Conservation (phyloP, 2,329 filamentous ascomycete genomes). For the Ascochyta viciae-villosae region DNA sequence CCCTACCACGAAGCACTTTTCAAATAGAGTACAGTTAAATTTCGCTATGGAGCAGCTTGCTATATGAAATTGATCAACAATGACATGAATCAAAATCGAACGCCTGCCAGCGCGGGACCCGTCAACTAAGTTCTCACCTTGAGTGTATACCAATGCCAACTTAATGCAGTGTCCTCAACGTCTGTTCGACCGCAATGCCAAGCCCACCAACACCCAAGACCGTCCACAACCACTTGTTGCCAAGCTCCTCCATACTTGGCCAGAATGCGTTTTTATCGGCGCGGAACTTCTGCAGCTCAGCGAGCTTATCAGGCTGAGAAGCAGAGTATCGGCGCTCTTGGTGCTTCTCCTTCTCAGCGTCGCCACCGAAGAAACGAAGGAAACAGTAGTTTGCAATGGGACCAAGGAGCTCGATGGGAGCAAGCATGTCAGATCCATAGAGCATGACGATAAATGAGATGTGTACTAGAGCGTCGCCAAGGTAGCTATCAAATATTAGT, state of each 20-base stretch:
- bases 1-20: background rate
- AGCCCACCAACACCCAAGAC: conserved; percentile 59
- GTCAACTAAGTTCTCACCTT: background rate
- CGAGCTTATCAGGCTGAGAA: conserved; percentile 59
- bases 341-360: conserved; percentile 61
- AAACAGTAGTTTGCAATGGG: conserved; percentile 66
- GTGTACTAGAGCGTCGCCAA: conserved; percentile 67
- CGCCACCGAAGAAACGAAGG: conserved; percentile 64
- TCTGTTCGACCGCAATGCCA: conserved; percentile 58
- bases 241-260: conserved; percentile 59
- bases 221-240: conserved; percentile 64
- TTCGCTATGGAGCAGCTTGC: background rate
- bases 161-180: conserved; percentile 43
- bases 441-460: conserved; percentile 65
- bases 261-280: conserved; percentile 67
- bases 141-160: background rate
- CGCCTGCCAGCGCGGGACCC: background rate
- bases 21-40: background rate
- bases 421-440: conserved; percentile 62
- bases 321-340: conserved; percentile 62
- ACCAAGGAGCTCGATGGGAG: conserved; percentile 62
- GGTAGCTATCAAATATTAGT: conserved; percentile 55
- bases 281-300: conserved; percentile 61
- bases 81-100: background rate
- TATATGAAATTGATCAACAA: background rate